Percentiles rank a stretch among this genome's conserved stretches.
These are phyloP conservation scores for Cenococcum geophilum DNA, from an alignment of 495 filamentous ascomycete genomes.

Conservation along the genomic window DNA sequence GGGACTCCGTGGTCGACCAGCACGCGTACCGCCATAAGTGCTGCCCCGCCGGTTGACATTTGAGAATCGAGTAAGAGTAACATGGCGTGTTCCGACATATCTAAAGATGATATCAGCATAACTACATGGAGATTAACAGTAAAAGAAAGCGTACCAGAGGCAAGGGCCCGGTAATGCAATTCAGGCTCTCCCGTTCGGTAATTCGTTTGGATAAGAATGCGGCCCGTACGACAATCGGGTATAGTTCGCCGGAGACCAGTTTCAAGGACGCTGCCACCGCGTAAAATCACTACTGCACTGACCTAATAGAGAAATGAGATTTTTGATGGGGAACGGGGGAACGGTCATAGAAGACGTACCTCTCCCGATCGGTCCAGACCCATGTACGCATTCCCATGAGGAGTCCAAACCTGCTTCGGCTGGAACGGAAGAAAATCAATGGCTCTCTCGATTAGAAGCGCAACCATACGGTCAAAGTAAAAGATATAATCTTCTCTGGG, in stretches of 20 bases:
- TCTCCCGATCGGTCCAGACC: slow-evolving; percentile 62
- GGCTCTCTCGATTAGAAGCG: slow-evolving; percentile 77
- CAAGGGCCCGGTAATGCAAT: slow-evolving; percentile 77
- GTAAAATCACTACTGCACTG: slow-evolving; percentile 80
- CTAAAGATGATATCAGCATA: slow-evolving; percentile 28
- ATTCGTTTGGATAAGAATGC: slow-evolving; percentile 86
- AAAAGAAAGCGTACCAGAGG: slow-evolving; percentile 29
- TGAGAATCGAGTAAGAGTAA: slow-evolving; percentile 88
- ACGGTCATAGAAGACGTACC: slow-evolving; percentile 35
- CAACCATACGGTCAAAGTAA: slow-evolving; percentile 83
- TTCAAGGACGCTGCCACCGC: slow-evolving; percentile 82
- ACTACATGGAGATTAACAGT: slow-evolving; percentile 45
- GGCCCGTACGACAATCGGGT: slow-evolving; percentile 83
- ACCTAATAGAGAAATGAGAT: not conserved
- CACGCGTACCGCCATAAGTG: slow-evolving; percentile 92
- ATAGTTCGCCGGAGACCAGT: slow-evolving; percentile 81
- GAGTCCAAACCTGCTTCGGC: slow-evolving; percentile 57
- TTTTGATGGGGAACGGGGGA: not conserved
- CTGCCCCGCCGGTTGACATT: slow-evolving; percentile 88
- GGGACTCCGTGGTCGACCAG: slow-evolving; percentile 89
- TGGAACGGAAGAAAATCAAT: slow-evolving; percentile 65
- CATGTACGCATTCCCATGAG: slow-evolving; percentile 56
- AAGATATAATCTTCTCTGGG: slow-evolving; percentile 89
- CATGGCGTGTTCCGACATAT: slow-evolving; percentile 63
- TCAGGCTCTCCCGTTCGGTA: slow-evolving; percentile 80